A percentile compares a stretch with the other conserved stretches of the same genome.
These are phyloP conservation scores for Colletotrichum sp. DNA, from an alignment of 2,329 filamentous ascomycete species.

Conservation along the genomic window DNA sequence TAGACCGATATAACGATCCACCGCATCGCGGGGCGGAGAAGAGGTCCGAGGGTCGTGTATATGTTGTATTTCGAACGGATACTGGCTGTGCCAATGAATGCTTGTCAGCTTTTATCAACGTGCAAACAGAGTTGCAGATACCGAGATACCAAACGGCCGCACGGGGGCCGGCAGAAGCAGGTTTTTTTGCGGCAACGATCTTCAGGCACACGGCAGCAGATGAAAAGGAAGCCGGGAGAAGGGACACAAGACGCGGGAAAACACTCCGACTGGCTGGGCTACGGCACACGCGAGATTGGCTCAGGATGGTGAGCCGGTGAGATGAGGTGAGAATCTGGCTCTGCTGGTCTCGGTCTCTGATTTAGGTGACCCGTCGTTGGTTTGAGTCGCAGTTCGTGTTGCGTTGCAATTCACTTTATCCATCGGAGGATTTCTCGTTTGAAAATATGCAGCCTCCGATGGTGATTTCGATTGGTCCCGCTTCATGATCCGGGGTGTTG, in stretches of 20 bases:
- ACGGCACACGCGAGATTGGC: background rate
- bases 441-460: conserved; percentile 1
- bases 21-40: background rate
- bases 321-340: background rate
- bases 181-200: background rate
- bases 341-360: background rate
- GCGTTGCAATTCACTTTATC: conserved; percentile 6
- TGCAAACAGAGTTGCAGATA: background rate
- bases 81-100: background rate
- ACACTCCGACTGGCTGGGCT: background rate
- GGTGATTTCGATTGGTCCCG: conserved; percentile 3
- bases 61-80: background rate
- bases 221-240: background rate
- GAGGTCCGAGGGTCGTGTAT: background rate
- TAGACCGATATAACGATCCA: conserved; percentile 12
- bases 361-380: background rate
- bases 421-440: conserved; percentile 13
- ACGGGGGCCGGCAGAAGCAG: background rate
- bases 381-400: background rate
- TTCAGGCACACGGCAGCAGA: background rate
- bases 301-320: background rate
- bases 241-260: background rate
- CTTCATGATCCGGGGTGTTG: background rate
- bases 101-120: background rate
- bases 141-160: conserved; percentile 12